Base-by-base conservation (phyloP, 345 rosid genomes). In the Eucalyptus coolabah region DNA sequence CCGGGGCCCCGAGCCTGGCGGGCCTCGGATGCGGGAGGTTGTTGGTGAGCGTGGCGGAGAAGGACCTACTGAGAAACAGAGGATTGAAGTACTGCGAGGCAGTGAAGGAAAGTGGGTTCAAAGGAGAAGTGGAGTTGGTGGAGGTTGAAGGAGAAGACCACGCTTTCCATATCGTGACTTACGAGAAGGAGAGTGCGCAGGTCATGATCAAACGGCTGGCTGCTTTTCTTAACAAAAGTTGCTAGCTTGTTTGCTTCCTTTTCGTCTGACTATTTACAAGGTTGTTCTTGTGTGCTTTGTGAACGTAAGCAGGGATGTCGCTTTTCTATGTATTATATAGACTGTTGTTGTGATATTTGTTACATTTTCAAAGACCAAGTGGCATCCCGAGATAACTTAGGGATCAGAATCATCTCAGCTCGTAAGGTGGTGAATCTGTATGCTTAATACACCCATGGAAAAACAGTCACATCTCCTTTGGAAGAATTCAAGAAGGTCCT, bases 71-170 rank as follows among this genome's bases (percentile, higher is more conserved):
- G 54, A 90, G 89, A 87, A 91, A 91, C 3, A 91, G 93, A 87
- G 96, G 92, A 32, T 24, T 90, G 89, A 30, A 37, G 34, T 94
- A 91, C 53, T 87, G 54, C 47, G 87, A 93, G 49, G 87, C 89
- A 1, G 89, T 94, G 90, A 92, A 91, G 88, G 89, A 87, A 83
- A 93, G 93, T 65, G 94, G 92, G 72, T 94, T 94, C 93, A 13
- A 50, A 53, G 95, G 94, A 37, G 92, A 87, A 19, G 87, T 87
- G 34, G 94, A 93, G 91, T 18, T 93, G 40, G 30, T 92, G 40
- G 72, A 92, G 45, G 89, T 50, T 9, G 89, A 89, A n/a, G 92
- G 86, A 7, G 96, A 92, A 60, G 92, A 49, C 56, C 96, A 94
- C 87, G 92, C 91, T 37, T 94, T 94, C 44, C 96, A 93, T 86